A percentile compares a stretch with the other conserved stretches of the same genome.
Conservation (phyloP, 192 early-diverging fungal species). For the Dissophora globulifera region DNA sequence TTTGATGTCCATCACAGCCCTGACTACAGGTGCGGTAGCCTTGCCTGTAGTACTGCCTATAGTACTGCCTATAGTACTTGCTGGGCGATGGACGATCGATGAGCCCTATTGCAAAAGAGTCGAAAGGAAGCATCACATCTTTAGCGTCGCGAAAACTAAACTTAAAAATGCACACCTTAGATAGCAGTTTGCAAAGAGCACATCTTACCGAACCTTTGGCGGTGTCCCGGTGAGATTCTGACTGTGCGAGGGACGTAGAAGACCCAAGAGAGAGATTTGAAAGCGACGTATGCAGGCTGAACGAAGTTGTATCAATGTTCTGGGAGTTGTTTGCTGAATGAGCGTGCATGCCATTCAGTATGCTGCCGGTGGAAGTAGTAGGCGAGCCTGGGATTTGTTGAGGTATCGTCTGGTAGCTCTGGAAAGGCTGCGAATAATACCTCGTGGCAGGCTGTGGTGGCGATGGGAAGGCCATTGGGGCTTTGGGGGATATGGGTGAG, state of each 20-base stretch:
- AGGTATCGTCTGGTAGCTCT: not conserved
- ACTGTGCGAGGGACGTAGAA: conserved; percentile 9
- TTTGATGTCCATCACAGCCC: conserved; percentile 18
- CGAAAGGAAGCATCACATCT: no score
- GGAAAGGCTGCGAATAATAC: conserved; percentile 11
- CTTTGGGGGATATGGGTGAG: no score
- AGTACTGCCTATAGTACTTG: conserved; percentile 5
- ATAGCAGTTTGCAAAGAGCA: no score
- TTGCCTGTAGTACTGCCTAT: conserved; percentile 14
- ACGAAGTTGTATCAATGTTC: conserved; percentile 21
- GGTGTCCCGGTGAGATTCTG: conserved; percentile 6
- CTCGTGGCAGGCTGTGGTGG: not conserved
- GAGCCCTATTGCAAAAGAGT: no score
- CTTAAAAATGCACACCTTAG: no score
- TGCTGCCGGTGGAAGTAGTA: not conserved
- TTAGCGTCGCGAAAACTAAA: not conserved
- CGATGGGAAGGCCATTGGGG: conserved; percentile 1
- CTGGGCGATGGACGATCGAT: conserved; percentile 3
- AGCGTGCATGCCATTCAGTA: not conserved
- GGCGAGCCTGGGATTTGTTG: conserved; percentile 10
- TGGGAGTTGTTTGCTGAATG: conserved; percentile 1
- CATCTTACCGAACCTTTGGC: conserved; percentile 19
- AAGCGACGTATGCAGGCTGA: conserved; percentile 22
- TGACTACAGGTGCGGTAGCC: not conserved
- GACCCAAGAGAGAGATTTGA: conserved; percentile 22